Conservation (phyloP, 371 early-diverging fungal species). For the Mucor piriformis region DNA sequence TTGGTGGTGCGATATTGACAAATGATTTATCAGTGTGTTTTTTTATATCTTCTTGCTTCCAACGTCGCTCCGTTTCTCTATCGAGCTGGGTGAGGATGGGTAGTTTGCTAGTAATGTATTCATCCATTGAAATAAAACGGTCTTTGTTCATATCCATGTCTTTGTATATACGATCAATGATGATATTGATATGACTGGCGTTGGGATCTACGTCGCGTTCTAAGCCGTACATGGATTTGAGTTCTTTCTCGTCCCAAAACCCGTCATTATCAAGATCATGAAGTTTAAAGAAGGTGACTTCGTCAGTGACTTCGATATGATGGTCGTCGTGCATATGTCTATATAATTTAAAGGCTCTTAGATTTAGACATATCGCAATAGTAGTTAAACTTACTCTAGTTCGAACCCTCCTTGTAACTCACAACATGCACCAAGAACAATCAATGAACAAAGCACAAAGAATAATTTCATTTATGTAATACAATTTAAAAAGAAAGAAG, state of each 20-base stretch:
- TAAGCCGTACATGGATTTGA: slow-evolving; percentile 37
- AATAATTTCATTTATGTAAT: slow-evolving; percentile 4
- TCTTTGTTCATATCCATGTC: slow-evolving; percentile 40
- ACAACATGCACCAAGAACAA: background rate
- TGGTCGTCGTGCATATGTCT: slow-evolving; percentile 45
- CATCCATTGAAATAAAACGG: slow-evolving; percentile 33
- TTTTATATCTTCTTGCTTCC: slow-evolving; percentile 15
- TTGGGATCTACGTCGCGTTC: slow-evolving; percentile 37
- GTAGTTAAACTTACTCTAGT: slow-evolving; percentile 17
- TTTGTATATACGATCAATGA: slow-evolving; percentile 44
- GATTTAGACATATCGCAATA: too few relatives aligned
- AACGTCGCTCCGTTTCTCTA: slow-evolving; percentile 8
- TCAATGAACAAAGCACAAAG: background rate
- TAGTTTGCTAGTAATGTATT: slow-evolving; percentile 32
- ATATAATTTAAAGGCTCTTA: too few relatives aligned
- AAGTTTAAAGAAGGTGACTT: slow-evolving; percentile 46
- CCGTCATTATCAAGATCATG: slow-evolving; percentile 48
- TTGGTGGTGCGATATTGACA: background rate
- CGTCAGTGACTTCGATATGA: slow-evolving; percentile 40
- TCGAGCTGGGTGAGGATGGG: slow-evolving; percentile 29
- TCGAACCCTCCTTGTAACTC: slow-evolving; percentile 10
- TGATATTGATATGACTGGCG: slow-evolving; percentile 39
- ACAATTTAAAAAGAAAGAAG: background rate
- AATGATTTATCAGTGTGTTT: background rate
- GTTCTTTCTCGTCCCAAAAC: slow-evolving; percentile 35